Evolutionary conservation across 495 filamentous ascomycete species (phyloP).

Genomic region (Sordaria brevicollis): DNA sequence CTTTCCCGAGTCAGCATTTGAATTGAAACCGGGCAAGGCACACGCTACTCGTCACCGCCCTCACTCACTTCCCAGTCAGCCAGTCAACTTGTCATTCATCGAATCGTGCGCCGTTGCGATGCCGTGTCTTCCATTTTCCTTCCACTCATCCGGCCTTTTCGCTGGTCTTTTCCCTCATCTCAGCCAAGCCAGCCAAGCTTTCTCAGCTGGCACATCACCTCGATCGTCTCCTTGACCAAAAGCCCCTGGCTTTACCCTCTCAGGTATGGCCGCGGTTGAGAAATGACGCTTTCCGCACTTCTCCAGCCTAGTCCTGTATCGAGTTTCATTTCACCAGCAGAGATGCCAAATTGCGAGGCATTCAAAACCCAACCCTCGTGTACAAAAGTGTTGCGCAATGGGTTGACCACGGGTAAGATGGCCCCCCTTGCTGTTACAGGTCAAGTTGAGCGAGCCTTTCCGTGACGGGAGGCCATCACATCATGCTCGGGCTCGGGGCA

Average conservation of each 20-base stretch:
- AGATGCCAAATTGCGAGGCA: background rate
- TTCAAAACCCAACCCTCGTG: background rate
- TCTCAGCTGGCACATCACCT: background rate
- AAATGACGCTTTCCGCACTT: background rate
- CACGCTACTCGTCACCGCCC: background rate
- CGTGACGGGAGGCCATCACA: background rate
- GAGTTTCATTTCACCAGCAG: background rate
- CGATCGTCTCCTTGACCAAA: background rate
- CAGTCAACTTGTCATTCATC: background rate
- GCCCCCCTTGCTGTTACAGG: background rate
- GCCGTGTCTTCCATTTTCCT: background rate
- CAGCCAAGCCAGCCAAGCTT: background rate
- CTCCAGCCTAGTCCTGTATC: background rate
- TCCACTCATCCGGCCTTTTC: background rate
- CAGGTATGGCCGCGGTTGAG: background rate
- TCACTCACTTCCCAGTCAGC: background rate
- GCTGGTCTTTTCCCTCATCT: background rate
- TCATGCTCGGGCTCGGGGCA: background rate
- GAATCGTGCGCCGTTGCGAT: background rate
- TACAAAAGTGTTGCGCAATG: background rate
- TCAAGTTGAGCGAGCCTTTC: background rate
- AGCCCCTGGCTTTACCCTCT: background rate
- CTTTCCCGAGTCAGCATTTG: background rate
- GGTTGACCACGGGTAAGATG: background rate
- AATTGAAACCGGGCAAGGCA: background rate